Base-by-base conservation (phyloP, 441 rosid species). In the Gossypium schwendimanii region DNA sequence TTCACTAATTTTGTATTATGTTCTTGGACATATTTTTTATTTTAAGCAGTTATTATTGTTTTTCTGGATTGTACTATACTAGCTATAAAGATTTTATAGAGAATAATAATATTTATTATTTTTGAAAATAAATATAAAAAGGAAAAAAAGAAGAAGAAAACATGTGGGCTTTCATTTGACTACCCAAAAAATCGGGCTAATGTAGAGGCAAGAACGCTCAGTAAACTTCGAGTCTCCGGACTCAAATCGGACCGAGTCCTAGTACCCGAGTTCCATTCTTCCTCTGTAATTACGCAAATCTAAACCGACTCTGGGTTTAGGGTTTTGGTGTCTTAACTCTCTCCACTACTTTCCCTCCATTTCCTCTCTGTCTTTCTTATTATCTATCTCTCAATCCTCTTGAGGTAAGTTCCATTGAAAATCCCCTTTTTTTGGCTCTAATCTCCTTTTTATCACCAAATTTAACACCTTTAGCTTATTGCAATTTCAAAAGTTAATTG, bases 281-380 rank as follows among this genome's bases (percentile, higher is more conserved):
- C 10, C 65, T 33, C 65, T 2, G 66, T 18, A 8, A 28, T 4
- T 50, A 50, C 10, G 1, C 55, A 2, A 18, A 45, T 23, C 4
- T 33, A 49, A 47, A n/a, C 70, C 21, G 67, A 39, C 26, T 36
- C 44, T 7, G 70, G 70, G 58, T 49, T 47, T 24, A 49, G 58
- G 70, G 44, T 66, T 66, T 47, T n/a, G 58, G 55, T 66, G 44
- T 15, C 23, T 66, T n/a, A 49, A 66, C 41, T 18, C 20, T 24
- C 24, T 8, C 58, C 57, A 50, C 70, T n/a, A 47, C 54, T 49
- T 66, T 50, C 58, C 70, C 41, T 66, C 58, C 58, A 66, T 23
- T 47, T 50, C 15, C 71, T 67, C 57, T 33, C 14, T 2, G 2
- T 59, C 33, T 57, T 1, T 4, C 33, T 15, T 15, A 12, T 47